Conservation (phyloP, 148 eudicot genomes). For the Talinum fruticosum region DNA sequence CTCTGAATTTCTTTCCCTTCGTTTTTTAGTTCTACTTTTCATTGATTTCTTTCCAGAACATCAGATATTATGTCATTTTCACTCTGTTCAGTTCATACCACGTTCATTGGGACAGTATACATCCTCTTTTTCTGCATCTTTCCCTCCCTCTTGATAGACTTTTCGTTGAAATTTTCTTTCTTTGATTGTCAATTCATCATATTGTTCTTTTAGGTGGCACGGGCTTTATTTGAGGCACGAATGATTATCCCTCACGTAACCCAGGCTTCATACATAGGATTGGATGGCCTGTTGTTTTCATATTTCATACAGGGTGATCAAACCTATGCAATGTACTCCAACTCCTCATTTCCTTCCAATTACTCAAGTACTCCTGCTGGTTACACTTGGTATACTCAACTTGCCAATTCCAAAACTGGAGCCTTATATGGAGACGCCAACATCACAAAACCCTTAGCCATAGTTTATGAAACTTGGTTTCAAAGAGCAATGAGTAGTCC, state of each 20-base stretch:
- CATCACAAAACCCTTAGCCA: slow-evolving; percentile 8
- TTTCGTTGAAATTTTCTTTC: too few species aligned
- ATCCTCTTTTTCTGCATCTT: too few species aligned
- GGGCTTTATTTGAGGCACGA: slow-evolving; percentile 47
- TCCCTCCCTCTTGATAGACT: too few species aligned
- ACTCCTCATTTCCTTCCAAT: slow-evolving; percentile 33
- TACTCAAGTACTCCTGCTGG: slow-evolving; percentile 4
- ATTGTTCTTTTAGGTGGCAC: slow-evolving; percentile 50
- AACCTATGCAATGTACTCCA: slow-evolving; percentile 49
- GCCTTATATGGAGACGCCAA: slow-evolving; percentile 39
- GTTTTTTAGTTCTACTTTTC: background rate
- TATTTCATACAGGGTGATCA: slow-evolving; percentile 32
- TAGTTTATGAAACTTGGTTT: slow-evolving; percentile 35
- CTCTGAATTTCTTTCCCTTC: background rate
- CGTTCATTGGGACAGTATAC: background rate
- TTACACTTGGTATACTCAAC: slow-evolving; percentile 48
- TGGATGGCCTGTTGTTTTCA: slow-evolving; percentile 58
- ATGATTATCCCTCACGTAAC: slow-evolving; percentile 45
- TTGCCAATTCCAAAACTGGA: slow-evolving; percentile 41
- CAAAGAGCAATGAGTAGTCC: slow-evolving; percentile 35
- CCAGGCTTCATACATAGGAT: slow-evolving; percentile 52
- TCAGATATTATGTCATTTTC: background rate
- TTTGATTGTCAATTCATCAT: too few species aligned
- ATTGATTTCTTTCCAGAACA: background rate
- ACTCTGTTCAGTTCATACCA: background rate